A percentile compares a stretch with the other conserved stretches of the same genome.
Evolutionary conservation across 176 grass and related monocot species (phyloP).

Genomic region (Cenchrus fungigraminus): DNA sequence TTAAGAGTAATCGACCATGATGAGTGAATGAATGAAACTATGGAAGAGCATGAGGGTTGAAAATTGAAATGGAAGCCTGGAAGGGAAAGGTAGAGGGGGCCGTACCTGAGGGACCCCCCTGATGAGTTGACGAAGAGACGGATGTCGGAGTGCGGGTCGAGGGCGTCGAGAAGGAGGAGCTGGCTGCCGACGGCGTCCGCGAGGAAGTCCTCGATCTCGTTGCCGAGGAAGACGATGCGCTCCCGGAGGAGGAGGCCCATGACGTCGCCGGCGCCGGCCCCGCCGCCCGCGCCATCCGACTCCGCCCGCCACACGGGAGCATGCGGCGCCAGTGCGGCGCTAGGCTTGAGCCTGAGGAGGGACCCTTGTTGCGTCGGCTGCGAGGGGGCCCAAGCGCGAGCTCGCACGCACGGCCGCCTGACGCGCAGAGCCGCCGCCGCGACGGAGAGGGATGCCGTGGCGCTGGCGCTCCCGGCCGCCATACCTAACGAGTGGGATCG

Average conservation of each 20-base stretch:
- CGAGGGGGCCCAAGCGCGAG: constrained; percentile 25
- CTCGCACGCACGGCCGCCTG: constrained; percentile 43
- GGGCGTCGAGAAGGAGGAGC: constrained; percentile 86
- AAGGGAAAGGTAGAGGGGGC: neutral
- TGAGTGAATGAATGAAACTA: neutral
- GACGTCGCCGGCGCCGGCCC: constrained; percentile 43
- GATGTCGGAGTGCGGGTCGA: constrained; percentile 76
- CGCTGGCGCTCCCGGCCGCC: constrained; percentile 29
- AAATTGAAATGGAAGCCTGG: neutral
- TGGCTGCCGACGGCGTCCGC: constrained; percentile 87
- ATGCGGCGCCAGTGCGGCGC: constrained; percentile 36
- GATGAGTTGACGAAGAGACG: constrained; percentile 85
- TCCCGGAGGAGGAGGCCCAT: constrained; percentile 82
- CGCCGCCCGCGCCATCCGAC: constrained; percentile 36
- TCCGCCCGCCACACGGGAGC: constrained; percentile 46
- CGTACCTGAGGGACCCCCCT: constrained; percentile 74
- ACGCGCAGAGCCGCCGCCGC: constrained; percentile 28
- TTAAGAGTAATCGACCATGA: neutral
- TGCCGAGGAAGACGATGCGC: constrained; percentile 88
- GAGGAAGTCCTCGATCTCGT: constrained; percentile 86
- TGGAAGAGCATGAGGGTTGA: neutral
- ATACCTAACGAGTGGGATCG: constrained; percentile 3
- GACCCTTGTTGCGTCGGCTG: constrained; percentile 1
- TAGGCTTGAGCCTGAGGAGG: constrained; percentile 45
- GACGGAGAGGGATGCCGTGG: constrained; percentile 41